A percentile compares a stretch with the other conserved stretches of the same genome.
phyloP scores from a whole-genome alignment of 208 protist species.

The Wallacemonas collosoma region DNA sequence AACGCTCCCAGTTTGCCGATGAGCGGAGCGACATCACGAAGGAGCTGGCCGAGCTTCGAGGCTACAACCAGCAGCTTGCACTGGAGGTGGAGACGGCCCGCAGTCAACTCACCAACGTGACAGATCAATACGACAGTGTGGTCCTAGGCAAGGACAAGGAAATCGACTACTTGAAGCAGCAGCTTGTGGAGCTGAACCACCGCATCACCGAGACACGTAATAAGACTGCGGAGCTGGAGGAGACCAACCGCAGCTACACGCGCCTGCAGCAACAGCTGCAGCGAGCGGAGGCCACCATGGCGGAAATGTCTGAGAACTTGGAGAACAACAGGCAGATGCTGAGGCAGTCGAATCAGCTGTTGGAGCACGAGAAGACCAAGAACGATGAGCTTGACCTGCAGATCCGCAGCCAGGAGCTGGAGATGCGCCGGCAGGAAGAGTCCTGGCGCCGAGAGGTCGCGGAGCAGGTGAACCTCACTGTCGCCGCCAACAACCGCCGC shows the following conservation, averaged over 20 bases:
- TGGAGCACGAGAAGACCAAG: slow-evolving; percentile 88
- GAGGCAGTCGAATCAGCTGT: slow-evolving; percentile 85
- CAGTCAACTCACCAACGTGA: slow-evolving; percentile 48
- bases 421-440: slow-evolving; percentile 80
- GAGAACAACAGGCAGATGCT: slow-evolving; percentile 89
- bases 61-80: slow-evolving; percentile 82
- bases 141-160: slow-evolving; percentile 78
- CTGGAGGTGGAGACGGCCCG: slow-evolving; percentile 83
- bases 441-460: slow-evolving; percentile 62
- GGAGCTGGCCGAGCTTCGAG: slow-evolving; percentile 67
- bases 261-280: slow-evolving; percentile 81
- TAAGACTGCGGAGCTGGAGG: slow-evolving; percentile 66
- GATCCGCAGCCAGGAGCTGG: slow-evolving; percentile 74
- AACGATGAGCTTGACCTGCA: slow-evolving; percentile 74
- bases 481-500: slow-evolving; percentile 80
- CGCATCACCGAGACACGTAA: slow-evolving; percentile 71
- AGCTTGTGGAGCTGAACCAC: slow-evolving; percentile 52
- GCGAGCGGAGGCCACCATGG: slow-evolving; percentile 69
- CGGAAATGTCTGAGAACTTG: slow-evolving; percentile 72
- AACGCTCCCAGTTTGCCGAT: slow-evolving; percentile 75
- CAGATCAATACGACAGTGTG: slow-evolving; percentile 60
- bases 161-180: slow-evolving; percentile 69
- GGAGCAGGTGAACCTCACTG: slow-evolving; percentile 81
- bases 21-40: slow-evolving; percentile 69
- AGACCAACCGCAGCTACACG: slow-evolving; percentile 79